These are phyloP conservation scores for Paramecium caudatum DNA, from an alignment of 73 alveolate genomes.

Conservation along the genomic window DNA sequence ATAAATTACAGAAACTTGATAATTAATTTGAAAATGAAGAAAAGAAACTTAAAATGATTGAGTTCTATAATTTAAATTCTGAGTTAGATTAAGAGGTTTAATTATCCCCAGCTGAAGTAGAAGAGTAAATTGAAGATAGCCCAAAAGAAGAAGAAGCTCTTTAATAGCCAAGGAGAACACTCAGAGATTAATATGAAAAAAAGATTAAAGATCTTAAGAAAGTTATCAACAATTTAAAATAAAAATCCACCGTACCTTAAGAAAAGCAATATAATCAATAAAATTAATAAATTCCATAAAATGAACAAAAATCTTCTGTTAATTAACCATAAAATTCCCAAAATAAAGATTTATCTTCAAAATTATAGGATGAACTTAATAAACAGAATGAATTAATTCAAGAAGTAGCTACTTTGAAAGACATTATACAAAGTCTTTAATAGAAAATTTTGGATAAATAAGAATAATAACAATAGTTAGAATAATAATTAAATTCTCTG, in stretches of 20 bases:
- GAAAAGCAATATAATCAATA: too few relatives aligned
- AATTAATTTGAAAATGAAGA: background rate
- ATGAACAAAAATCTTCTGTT: too few relatives aligned
- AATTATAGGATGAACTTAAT: too few relatives aligned
- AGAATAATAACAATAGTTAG: background rate
- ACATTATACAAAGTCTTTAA: background rate
- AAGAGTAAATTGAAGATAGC: background rate
- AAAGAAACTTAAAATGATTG: constrained; percentile 19
- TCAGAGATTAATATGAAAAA: background rate
- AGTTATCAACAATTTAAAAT: background rate
- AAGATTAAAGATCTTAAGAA: constrained; percentile 18
- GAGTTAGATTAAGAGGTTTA: constrained; percentile 3
- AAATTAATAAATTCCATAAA: too few relatives aligned
- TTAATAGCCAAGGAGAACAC: background rate
- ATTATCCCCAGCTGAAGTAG: constrained; percentile 2
- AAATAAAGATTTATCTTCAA: too few relatives aligned
- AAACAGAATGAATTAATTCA: background rate
- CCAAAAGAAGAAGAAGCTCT: too few relatives aligned
- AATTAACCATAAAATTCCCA: too few relatives aligned
- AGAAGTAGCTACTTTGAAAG: background rate
- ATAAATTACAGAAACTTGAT: background rate
- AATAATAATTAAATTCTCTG: background rate
- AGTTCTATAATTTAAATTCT: background rate
- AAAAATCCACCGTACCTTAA: too few relatives aligned
- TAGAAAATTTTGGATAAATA: background rate